phyloP scores from a whole-genome alignment of 2,329 filamentous ascomycete species.

The Pseudocercospora cruenta region DNA sequence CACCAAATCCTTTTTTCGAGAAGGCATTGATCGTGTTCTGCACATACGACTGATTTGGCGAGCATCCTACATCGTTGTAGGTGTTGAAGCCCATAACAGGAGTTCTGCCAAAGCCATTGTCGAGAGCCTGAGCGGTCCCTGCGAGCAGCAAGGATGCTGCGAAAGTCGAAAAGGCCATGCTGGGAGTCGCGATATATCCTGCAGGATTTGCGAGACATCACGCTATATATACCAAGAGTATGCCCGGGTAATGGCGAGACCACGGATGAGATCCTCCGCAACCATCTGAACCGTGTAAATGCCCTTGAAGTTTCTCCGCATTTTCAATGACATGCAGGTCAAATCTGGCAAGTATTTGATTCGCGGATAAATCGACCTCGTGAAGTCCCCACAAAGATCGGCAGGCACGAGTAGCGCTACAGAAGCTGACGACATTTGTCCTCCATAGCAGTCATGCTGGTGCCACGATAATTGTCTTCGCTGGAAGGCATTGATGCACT shows the following conservation, averaged over 20 bases:
- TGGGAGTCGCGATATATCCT: not conserved
- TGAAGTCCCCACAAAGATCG: constrained; percentile 1
- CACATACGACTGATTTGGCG: constrained; percentile 29
- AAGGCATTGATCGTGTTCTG: constrained; percentile 28
- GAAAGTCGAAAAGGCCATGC: not conserved
- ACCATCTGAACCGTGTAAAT: not conserved
- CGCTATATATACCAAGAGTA: not conserved
- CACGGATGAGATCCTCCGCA: constrained; percentile 1
- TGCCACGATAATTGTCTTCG: not conserved
- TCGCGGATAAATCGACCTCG: constrained; percentile 7
- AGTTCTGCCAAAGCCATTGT: constrained; percentile 36
- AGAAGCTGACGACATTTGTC: not conserved
- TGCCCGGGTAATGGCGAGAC: constrained; percentile 1
- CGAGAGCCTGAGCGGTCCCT: constrained; percentile 23
- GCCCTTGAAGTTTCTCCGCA: constrained; percentile 4
- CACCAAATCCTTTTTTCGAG: constrained; percentile 19
- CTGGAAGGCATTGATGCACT: not conserved
- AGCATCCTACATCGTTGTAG: constrained; percentile 33
- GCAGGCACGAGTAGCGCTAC: not conserved
- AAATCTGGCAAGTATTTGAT: not conserved
- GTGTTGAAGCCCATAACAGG: constrained; percentile 36
- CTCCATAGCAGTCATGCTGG: not conserved
- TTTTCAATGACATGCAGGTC: constrained; percentile 2
- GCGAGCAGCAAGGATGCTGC: constrained; percentile 6
- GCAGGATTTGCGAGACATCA: not conserved